Percentiles rank a stretch among this genome's conserved stretches.
phyloP scores from a whole-genome alignment of 164 flowering plant species.

The Vitis cinerea region DNA sequence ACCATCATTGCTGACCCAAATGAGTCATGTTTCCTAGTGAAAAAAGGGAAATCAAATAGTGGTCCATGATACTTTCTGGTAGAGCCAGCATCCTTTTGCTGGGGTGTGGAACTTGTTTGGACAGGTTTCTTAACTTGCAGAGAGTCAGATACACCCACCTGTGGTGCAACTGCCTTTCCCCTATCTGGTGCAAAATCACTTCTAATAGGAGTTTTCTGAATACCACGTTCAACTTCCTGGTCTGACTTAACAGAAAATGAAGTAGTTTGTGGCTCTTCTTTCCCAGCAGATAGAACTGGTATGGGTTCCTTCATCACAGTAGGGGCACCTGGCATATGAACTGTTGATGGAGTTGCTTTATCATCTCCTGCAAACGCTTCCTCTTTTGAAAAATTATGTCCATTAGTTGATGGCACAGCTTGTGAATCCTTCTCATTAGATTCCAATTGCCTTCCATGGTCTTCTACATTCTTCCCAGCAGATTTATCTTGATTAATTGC shows the following conservation, averaged over 20 bases:
- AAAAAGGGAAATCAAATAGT: constrained; percentile 89
- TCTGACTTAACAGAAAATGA: constrained; percentile 52
- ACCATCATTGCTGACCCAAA: constrained; percentile 54
- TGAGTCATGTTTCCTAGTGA: constrained; percentile 86
- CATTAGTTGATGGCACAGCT: constrained; percentile 29
- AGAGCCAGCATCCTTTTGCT: constrained; percentile 64
- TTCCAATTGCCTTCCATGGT: constrained; percentile 43
- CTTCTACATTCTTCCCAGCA: constrained; percentile 50
- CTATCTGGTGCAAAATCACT: constrained; percentile 55
- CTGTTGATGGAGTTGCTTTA: constrained; percentile 32
- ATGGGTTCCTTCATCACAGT: constrained; percentile 42
- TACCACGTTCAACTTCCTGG: constrained; percentile 57
- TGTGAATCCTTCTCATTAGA: constrained; percentile 54
- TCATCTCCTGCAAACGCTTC: constrained; percentile 50
- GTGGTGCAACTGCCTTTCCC: constrained; percentile 63
- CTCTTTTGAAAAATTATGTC: constrained; percentile 38
- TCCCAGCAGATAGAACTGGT: constrained; percentile 38
- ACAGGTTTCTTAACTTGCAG: constrained; percentile 58
- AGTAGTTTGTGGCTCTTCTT: constrained; percentile 53
- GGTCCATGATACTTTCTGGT: constrained; percentile 93
- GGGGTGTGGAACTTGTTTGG: constrained; percentile 44
- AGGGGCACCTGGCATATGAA: constrained; percentile 32
- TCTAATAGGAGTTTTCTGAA: constrained; percentile 40
- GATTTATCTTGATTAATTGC: constrained; percentile 45
- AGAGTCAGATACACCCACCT: constrained; percentile 43